A percentile compares a stretch with the other conserved stretches of the same genome.
phyloP scores from a whole-genome alignment of 1,284 basidiomycete genomes.

The Trametes hirsuta region DNA sequence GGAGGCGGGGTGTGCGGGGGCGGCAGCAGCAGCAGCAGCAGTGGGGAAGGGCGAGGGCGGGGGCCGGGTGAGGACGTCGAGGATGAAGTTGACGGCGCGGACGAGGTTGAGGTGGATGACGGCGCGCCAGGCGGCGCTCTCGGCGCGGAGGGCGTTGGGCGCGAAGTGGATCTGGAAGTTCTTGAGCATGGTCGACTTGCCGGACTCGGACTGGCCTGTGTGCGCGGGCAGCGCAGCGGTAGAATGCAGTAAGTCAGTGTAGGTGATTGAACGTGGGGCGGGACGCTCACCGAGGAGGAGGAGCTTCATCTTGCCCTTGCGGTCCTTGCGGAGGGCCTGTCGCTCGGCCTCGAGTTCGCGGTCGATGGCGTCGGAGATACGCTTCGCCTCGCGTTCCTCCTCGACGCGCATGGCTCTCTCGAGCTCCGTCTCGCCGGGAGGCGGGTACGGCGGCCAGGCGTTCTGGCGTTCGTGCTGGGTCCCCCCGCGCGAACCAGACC shows the following conservation, averaged over 20 bases:
- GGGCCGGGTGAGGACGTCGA: constrained; percentile 43
- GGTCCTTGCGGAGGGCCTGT: constrained; percentile 40
- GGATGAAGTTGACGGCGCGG: constrained; percentile 58
- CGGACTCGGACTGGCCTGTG: constrained; percentile 64
- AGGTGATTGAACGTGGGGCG: too few species aligned
- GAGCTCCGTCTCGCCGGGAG: constrained; percentile 28
- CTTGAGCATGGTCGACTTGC: constrained; percentile 66
- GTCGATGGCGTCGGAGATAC: constrained; percentile 59
- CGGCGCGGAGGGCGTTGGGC: constrained; percentile 56
- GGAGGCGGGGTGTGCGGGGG: too few species aligned
- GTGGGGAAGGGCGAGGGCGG: background rate
- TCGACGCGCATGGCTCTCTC: constrained; percentile 40
- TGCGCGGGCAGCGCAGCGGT: background rate
- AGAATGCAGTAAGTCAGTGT: background rate
- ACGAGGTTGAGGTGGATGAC: constrained; percentile 66
- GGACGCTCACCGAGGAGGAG: constrained; percentile 54
- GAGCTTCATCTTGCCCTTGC: constrained; percentile 47
- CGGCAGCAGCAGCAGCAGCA: too few species aligned
- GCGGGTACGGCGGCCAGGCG: constrained; percentile 32
- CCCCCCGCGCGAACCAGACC: background rate
- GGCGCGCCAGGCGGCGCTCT: constrained; percentile 59
- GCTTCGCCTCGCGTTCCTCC: constrained; percentile 54
- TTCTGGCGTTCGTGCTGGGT: background rate
- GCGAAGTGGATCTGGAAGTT: constrained; percentile 64
- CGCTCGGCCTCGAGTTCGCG: constrained; percentile 48